Evolutionary conservation across 2,329 filamentous ascomycete genomes (phyloP).

Genomic region (Diaporthe sp.): DNA sequence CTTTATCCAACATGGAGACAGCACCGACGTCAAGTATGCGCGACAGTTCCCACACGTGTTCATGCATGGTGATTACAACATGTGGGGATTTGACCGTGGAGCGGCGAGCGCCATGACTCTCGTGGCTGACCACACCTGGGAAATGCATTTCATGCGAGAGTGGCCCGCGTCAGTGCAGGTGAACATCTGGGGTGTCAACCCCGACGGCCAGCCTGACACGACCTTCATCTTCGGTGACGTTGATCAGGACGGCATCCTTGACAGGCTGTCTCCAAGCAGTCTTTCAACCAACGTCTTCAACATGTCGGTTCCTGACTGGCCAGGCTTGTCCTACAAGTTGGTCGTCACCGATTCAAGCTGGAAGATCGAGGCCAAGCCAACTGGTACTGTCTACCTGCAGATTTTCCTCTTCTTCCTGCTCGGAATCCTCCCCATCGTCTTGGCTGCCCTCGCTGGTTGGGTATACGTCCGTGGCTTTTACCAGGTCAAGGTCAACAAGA

Average conservation of each 20-base stretch:
- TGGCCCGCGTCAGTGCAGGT: conserved; percentile 72
- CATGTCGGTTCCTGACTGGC: conserved; percentile 67
- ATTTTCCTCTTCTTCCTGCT: conserved; percentile 67
- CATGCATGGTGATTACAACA: conserved; percentile 71
- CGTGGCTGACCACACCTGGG: conserved; percentile 64
- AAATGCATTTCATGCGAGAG: conserved; percentile 71
- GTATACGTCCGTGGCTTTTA: conserved; percentile 69
- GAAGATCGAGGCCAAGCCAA: conserved; percentile 64
- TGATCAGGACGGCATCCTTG: conserved; percentile 69
- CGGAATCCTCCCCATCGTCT: conserved; percentile 64
- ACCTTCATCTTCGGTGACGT: conserved; percentile 71
- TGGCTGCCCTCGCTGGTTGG: conserved; percentile 64
- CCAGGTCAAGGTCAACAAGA: conserved; percentile 69
- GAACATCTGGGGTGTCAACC: conserved; percentile 76
- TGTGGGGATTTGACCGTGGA: conserved; percentile 73
- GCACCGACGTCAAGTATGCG: conserved; percentile 54
- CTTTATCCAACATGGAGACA: conserved; percentile 71
- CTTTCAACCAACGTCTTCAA: conserved; percentile 68
- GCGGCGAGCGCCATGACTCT: conserved; percentile 64
- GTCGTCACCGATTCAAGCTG: conserved; percentile 67
- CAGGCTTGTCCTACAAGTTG: conserved; percentile 68
- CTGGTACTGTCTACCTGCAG: conserved; percentile 66
- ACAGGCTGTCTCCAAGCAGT: conserved; percentile 71
- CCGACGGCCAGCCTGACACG: conserved; percentile 71
- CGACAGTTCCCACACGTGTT: conserved; percentile 73